These are phyloP conservation scores for Xerophyta viscosa DNA, from an alignment of 106 monocot genomes.

Conservation along the genomic window DNA sequence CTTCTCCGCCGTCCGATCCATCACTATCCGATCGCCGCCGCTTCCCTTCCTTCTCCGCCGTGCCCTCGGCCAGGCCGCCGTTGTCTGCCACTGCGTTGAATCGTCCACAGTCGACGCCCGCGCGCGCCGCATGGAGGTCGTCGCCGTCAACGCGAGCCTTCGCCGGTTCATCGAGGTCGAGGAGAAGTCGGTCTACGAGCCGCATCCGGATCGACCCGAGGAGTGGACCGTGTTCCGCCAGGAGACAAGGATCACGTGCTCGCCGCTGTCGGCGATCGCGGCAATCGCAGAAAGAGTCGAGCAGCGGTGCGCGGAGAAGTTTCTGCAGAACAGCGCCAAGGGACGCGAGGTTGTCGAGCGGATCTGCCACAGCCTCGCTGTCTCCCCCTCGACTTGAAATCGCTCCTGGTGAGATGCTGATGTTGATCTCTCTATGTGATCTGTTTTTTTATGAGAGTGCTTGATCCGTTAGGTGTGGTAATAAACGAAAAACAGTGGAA, in stretches of 20 bases:
- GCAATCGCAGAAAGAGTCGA: conserved; percentile 85
- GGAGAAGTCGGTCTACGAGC: conserved; percentile 68
- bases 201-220: conserved; percentile 59
- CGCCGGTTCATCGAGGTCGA: conserved; percentile 78
- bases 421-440: too few relatives aligned
- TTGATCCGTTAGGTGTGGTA: too few relatives aligned
- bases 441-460: too few relatives aligned
- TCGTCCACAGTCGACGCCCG: conserved; percentile 58
- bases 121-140: conserved; percentile 68
- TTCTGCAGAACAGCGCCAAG: conserved; percentile 83
- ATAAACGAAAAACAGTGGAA: too few relatives aligned
- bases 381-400: conserved; percentile 5
- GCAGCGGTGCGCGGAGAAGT: conserved; percentile 82
- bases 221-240: conserved; percentile 77
- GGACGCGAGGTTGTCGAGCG: conserved; percentile 86
- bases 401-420: too few relatives aligned
- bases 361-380: conserved; percentile 69
- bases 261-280: conserved; percentile 75
- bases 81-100: conserved; percentile 86
- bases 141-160: conserved; percentile 62
- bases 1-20: conserved; percentile 25
- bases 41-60: conserved; percentile 87
- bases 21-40: conserved; percentile 74
- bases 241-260: conserved; percentile 86
- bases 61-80: conserved; percentile 36